Evolutionary conservation across 768 basidiomycete species (phyloP), one percentile per base, ranked within the genome.

Genomic region (Asterophora lycoperdoides): DNA sequence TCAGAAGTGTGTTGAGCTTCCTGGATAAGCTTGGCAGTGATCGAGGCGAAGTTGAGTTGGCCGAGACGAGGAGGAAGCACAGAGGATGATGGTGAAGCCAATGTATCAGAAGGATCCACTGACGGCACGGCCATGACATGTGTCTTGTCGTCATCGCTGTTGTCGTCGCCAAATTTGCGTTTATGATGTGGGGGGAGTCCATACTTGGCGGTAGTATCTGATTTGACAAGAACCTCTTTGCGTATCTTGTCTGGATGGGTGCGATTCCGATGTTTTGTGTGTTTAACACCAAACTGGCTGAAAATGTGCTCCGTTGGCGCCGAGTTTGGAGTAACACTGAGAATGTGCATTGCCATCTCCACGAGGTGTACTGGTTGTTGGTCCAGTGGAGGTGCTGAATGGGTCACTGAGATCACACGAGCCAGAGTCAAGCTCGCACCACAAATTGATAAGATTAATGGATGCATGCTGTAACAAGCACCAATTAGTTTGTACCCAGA

Each of bases 251-350:
- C 35, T 36, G 35, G 10, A 18, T 36, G 35, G n/a, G 35, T 36
- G n/a, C 35, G 35, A 36, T 36, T 36, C 18, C 35, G 29, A 44
- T 32, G 51, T 37, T 61, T 62, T 8, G 60, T 65, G 44, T 65
- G 62, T 15, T 56, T 63, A 45, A 54, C 51, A 17, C 64, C 62
- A 34, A 56, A 55, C 5, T 28, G 33, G 49, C 62, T 65, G 48
- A 63, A 65, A n/a, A 49, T 17, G 14, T 60, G 58, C 45, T 65
- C 62, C 19, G 38, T 44, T 7, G 54, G 60, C 6, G 60, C 60
- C 1, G 64, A 63, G 39, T 64, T 65, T 11, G 60, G 44, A n/a
- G 58, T 46, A 15, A 62, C 43, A 33, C 48, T 58, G 34, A 60
- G 54, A 35, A 61, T 48, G 19, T 44, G 59, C 15, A 62, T 56